Base-by-base conservation (phyloP, 805 yeast genomes). In the Vanderwaltozyma yarrowii region DNA sequence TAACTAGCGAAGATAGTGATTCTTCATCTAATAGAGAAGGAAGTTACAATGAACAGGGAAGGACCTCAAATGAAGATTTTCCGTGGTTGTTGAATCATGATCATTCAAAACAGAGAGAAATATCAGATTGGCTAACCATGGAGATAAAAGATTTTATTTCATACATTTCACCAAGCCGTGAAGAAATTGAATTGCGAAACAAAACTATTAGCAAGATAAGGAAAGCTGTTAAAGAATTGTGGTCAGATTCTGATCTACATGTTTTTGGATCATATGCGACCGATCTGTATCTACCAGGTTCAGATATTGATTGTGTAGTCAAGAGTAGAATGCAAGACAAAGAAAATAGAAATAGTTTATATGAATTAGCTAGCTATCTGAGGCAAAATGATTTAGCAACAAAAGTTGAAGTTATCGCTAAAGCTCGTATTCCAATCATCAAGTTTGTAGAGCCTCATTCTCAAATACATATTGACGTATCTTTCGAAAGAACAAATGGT, bases 261-360 rank as follows among this genome's bases (percentile, higher is more conserved):
- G 94, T 88, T 7, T 89, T 92, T 65, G 98, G 98, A 0, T 88
- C 96, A 0, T 83, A 75, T 58, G 95, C 97, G 0, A 88, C 96
- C 0, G 96, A 88, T 54, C 64, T 89, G 43, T 89, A 87, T 54
- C 66, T 89, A 14, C 97, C 97, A 0, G 95, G 95, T 2, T 85
- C 96, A 0, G 98, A 89, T 67, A 86, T 89, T 24, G 98, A 89
- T 60, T 79, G 92, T 78, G 96, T 88, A 32, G 73, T 89, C 18
- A 66, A 79, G 3, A 80, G 94, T 17, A 61, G 68, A 14, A 61
- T 65, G 12, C 77, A 79, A 2, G 72, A 73, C 47, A 65, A 65
- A 37, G 86, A 74, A 49, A 73, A 70, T 41, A 73, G 84, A 52
- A 69, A 76, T n/a, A 65, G 74, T 18, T 61, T 89, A 33, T 87